phyloP scores from a whole-genome alignment of 2,329 filamentous ascomycete genomes.

The Coleophoma cylindrospora region DNA sequence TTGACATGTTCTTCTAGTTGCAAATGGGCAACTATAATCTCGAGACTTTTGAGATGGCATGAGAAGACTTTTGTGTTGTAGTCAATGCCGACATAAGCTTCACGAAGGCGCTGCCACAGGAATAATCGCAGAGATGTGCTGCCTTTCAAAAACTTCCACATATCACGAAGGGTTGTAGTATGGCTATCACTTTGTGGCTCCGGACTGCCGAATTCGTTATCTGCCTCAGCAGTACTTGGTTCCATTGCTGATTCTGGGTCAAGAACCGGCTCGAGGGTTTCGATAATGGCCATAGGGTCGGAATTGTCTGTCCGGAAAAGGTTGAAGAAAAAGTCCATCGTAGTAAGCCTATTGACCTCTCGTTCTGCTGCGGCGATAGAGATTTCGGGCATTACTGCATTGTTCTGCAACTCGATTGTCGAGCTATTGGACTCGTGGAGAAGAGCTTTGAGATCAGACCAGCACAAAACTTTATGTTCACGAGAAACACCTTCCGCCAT shows the following conservation, averaged over 20 bases:
- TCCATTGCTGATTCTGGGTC: conserved; percentile 59
- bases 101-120: conserved; percentile 85
- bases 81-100: conserved; percentile 80
- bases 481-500: conserved; percentile 49
- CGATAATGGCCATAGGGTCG: conserved; percentile 80
- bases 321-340: conserved; percentile 91
- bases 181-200: conserved; percentile 19
- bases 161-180: conserved; percentile 54
- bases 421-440: conserved; percentile 42
- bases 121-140: conserved; percentile 80
- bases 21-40: conserved; percentile 71
- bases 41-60: conserved; percentile 79
- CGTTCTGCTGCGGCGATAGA: conserved; percentile 80
- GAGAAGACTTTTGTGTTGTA: conserved; percentile 86
- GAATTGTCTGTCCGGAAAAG: conserved; percentile 80
- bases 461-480: conserved; percentile 55
- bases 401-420: conserved; percentile 69
- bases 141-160: conserved; percentile 82
- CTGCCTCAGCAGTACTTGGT: conserved; percentile 26
- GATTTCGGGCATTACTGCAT: conserved; percentile 81
- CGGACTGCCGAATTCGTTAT: conserved; percentile 5
- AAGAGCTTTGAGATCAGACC: conserved; percentile 55
- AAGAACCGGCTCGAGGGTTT: conserved; percentile 86
- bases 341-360: conserved; percentile 87
- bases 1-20: conserved; percentile 52